Conservation (phyloP, 169 alveolate species). For the Cryptosporidium andersoni region DNA sequence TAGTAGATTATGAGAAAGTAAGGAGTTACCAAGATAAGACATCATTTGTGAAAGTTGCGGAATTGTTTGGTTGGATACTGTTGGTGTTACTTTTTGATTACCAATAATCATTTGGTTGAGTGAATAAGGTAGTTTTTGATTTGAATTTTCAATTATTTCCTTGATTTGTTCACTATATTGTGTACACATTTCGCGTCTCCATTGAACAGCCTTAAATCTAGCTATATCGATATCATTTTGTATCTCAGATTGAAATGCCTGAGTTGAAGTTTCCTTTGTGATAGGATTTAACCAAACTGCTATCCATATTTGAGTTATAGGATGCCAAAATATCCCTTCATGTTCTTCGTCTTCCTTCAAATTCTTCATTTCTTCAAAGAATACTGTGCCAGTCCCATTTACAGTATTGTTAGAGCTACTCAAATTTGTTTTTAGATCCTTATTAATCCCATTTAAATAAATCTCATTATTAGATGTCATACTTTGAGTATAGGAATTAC, state of each 20-base stretch:
- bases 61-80: too few species aligned
- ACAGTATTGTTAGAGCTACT: conserved; percentile 23
- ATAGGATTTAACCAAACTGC: conserved; percentile 69
- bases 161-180: too few species aligned
- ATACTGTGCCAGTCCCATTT: conserved; percentile 31
- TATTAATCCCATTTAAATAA: neutral
- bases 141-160: too few species aligned
- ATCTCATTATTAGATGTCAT: neutral
- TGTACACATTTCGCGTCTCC: conserved; percentile 15
- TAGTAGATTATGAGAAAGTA: too few species aligned
- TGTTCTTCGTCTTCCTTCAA: conserved; percentile 49
- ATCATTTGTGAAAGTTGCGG: too few species aligned
- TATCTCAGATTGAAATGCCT: conserved; percentile 47
- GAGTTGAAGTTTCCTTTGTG: conserved; percentile 63
- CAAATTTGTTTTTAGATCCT: conserved; percentile 17
- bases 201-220: conserved; percentile 57
- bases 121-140: too few species aligned
- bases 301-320: conserved; percentile 59
- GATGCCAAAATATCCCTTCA: conserved; percentile 71
- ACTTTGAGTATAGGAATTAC: too few species aligned
- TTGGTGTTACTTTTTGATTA: too few species aligned
- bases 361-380: conserved; percentile 65
- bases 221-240: conserved; percentile 53
- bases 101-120: too few species aligned
- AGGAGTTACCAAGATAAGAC: too few species aligned